A percentile compares a stretch with the other conserved stretches of the same genome.
Conservation (phyloP, 1,284 basidiomycete species). For the Rhodotorula sp. region DNA sequence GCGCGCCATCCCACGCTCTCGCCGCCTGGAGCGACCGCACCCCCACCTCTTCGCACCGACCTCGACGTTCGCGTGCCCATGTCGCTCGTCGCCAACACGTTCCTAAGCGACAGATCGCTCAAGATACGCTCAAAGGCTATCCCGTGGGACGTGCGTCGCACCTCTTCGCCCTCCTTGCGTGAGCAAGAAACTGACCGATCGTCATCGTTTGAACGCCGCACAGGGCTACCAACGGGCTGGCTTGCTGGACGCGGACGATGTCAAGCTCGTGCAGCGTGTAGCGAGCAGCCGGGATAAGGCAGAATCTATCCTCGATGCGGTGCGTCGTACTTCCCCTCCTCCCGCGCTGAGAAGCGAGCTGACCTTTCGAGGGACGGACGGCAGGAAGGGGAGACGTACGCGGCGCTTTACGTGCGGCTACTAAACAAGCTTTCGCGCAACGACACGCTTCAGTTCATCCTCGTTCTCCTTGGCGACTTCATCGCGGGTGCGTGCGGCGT, state of each 20-base stretch:
- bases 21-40: background rate
- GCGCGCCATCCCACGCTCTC: background rate
- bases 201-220: background rate
- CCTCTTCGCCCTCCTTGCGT: background rate
- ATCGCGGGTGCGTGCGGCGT: constrained; percentile 60
- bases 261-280: constrained; percentile 84
- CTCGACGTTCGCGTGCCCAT: constrained; percentile 3
- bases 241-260: constrained; percentile 82
- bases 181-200: background rate
- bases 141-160: constrained; percentile 85
- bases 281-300: constrained; percentile 47
- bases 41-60: background rate
- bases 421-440: constrained; percentile 88
- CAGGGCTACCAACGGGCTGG: constrained; percentile 94
- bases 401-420: constrained; percentile 82
- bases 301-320: constrained; percentile 35
- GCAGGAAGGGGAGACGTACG: constrained; percentile 69
- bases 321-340: constrained; percentile 10
- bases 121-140: constrained; percentile 88
- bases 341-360: background rate
- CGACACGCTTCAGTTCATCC: constrained; percentile 90
- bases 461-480: constrained; percentile 88
- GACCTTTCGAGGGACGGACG: background rate
- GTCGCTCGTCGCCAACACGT: constrained; percentile 65
- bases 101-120: constrained; percentile 79